Base-by-base conservation (phyloP, 2,329 filamentous ascomycete genomes). In the Emmonsiellopsis sp. region DNA sequence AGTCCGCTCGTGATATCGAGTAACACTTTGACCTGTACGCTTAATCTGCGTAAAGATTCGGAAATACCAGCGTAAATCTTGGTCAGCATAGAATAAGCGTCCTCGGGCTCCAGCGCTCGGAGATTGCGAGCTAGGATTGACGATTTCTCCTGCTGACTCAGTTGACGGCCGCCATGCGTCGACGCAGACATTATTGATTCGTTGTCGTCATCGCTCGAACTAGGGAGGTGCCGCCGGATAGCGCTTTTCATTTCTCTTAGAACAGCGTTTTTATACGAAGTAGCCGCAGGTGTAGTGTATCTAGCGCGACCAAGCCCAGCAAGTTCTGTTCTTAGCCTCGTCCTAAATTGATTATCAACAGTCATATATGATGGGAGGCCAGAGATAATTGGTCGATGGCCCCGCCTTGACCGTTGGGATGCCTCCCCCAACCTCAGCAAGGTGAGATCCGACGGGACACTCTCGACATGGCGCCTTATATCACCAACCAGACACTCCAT, bases 1-100 rank as follows among this genome's bases (percentile, higher is more conserved):
- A 59, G 32, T 16, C 55, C 57, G 66, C 90, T 95, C 0, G 91
- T 93, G 16, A 95, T 87, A 68, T 98, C 93, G 8, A 98, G 77
- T n/a, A 98, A 73, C 8, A 97, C 84, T 68, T 98, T 98, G 53
- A 93, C 87, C 67, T 97, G 92, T 0, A 89, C 91, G 15, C 89
- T 89, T 7, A 96, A 74, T 63, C 93, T 81, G 54, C 93, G 80
- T 47, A 98, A 69, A 3, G 88, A 88, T 72, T 98, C 93, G 3
- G 92, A 86, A 7, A 96, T 85, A 35, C 87, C 84, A 15, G 90
- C 86, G 64, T 97, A 98, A 13, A 95, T 86, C 54, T 83, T 87
- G 32, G 83, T 76, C 11, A 97, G 79, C 61, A 97, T 80, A 6
- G 84, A 81, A 69, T 97, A 92, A 0, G 90, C 89, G 69, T 95